Base-by-base conservation (phyloP, 2,329 filamentous ascomycete species). In the Alternaria tenuissima region DNA sequence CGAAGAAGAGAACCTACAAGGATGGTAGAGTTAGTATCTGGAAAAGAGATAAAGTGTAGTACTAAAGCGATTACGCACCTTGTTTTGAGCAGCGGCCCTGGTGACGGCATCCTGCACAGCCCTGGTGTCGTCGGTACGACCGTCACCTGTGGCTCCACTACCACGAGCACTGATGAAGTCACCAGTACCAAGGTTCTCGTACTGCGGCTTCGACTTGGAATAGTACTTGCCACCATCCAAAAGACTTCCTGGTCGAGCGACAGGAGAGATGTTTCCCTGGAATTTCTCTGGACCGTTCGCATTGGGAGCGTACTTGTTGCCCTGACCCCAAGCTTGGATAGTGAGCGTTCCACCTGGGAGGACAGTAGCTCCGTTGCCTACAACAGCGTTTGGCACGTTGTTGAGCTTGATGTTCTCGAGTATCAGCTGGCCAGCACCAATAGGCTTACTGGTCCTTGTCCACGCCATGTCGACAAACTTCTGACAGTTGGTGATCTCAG, bases 61-160 rank as follows among this genome's bases (percentile, higher is more conserved):
- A 5, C 18, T 16, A 20, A 30, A n/a, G 1, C 12, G 6, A 24
- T 12, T 24, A 52, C 47, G 12, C 26, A 59, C 56, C 54, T 76
- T 76, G 62, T 86, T 81, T 61, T 87, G 86, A 0, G 85, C 72
- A 16, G 83, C 84, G 30, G 86, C 86, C 49, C 79, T 85, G 77
- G 94, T 83, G 67, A 97, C 86, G 44, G 92, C 82, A 55, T 87
- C 86, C 77, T 97, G 93, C 68, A 95, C 88, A 9, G 89, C 91
- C 5, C 84, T 86, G 2, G 93, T 97, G 70, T 97, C 94, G 71
- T 98, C 94, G 3, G 72, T n/a, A 88, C 90, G 65, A 30, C 76
- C 94, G 73, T 98, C 93, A 68, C 94, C 94, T 78, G 87, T 91
- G 70, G 92, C 93, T 54, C 80, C 83, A 43, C 78, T 77, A 54